Base-by-base conservation (phyloP, 2,329 filamentous ascomycete genomes). In the Ilyonectria destructans region DNA sequence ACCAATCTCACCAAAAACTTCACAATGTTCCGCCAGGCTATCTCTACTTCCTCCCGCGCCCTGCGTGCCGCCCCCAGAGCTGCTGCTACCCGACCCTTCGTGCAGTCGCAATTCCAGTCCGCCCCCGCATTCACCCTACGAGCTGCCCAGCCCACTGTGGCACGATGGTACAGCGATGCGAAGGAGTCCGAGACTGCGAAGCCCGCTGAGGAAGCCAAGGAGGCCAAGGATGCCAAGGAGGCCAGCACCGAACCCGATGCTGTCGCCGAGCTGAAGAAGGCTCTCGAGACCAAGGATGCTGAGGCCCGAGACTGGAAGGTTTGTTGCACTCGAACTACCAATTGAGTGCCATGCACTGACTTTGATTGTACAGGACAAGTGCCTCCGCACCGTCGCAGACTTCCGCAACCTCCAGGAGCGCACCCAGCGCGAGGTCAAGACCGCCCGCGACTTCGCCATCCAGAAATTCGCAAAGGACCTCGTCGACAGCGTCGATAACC, bases 331-430 rank as follows among this genome's bases (percentile, higher is more conserved):
- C 37, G 40, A 48, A 56, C 58, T 10, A 13, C 12, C 33, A 40
- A 48, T 51, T 49, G n/a, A 33, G 8, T 26, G 17, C 52, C 23
- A 46, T 55, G 58, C 62, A 33, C 63, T 71, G 19, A 73, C 65
- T 26, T 40, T 37, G 40, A 40, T 48, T 49, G 26, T 52, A 62
- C 67, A 98, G 96, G 96, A 98, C 85, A 96, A 95, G 86, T 97
- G 95, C 83, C 89, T 98, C 71, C 96, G 96, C 80, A 93, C 93
- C 62, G 91, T 98, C 72, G 96, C 96, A 84, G 96, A 99, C 78
- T 98, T 97, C 89, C 94, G 94, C 81, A 99, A 98, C 85, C 93
- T 99, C 58, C 96, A 98, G 86, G 94, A 98, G 79, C 94, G 96
- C 79, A 97, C 94, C 49, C 89, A 92, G 81, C 94, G 96, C 79